Evolutionary conservation across 2,329 filamentous ascomycete genomes (phyloP).

Genomic region (Penicillium sp.): DNA sequence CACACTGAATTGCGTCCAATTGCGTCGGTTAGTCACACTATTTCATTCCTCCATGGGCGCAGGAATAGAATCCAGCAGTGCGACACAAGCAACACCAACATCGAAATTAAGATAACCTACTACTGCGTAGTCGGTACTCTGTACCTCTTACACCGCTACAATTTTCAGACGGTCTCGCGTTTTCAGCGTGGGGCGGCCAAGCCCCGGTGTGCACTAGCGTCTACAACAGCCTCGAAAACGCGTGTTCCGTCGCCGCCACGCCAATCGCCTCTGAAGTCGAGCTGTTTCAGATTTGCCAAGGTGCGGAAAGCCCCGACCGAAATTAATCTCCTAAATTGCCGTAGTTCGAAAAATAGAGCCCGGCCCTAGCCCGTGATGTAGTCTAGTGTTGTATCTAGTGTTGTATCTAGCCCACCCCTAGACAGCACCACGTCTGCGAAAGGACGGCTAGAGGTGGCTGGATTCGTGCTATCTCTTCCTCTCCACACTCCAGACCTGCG

Average conservation of each 20-base stretch:
- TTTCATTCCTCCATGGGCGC: not conserved
- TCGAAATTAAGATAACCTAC: not conserved
- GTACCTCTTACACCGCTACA: slow-evolving; percentile 11
- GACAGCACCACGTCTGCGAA: not conserved
- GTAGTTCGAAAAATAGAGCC: not conserved
- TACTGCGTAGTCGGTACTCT: not conserved
- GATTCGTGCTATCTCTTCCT: not conserved
- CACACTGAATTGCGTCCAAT: not conserved
- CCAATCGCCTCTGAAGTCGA: slow-evolving; percentile 3
- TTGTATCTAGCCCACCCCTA: not conserved
- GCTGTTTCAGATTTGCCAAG: slow-evolving; percentile 22
- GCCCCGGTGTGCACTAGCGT: slow-evolving; percentile 18
- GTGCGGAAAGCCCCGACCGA: slow-evolving; percentile 16
- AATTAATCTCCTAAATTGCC: not conserved
- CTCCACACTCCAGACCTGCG: not conserved
- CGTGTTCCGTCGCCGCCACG: slow-evolving; percentile 16
- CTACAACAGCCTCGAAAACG: slow-evolving; percentile 20
- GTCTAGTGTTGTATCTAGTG: not conserved
- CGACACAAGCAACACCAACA: not conserved
- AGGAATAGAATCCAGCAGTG: too few species aligned
- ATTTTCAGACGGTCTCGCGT: slow-evolving; percentile 8
- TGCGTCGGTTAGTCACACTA: too few species aligned
- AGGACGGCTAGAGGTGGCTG: not conserved
- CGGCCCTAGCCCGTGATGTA: not conserved
- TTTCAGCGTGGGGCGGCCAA: slow-evolving; percentile 17